Base-by-base conservation (phyloP, 495 filamentous ascomycete genomes). In the Letharia lupina region DNA sequence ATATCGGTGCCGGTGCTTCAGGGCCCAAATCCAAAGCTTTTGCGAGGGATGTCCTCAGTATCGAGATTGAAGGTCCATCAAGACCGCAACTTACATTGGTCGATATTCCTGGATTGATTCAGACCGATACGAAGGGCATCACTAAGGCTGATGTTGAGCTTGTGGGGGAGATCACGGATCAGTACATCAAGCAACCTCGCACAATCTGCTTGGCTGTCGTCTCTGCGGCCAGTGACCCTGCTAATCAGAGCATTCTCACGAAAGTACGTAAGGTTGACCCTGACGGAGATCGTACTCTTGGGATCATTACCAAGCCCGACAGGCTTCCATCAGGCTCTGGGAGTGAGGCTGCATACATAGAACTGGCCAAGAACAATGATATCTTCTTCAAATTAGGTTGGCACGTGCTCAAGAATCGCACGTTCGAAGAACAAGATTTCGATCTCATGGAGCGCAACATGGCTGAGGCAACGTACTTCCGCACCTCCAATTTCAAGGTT, bases 131-230 rank as follows among this genome's bases (percentile, higher is more conserved):
- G 4, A 76, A 76, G 10, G 76, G 75, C 1, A 75, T 81, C 44
- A 75, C 73, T 8, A 66, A 77, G 33, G 69, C 69, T 2, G 81
- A 79, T 56, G 79, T 81, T 2, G 60, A 71, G 2, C 73, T 87
- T 4, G 82, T 89, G 15, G 71, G 75, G 9, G 72, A 78, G 11
- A 65, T 92, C 18, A 80, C 81, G 0, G 73, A 84, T 12, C 72
- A 74, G 13, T 91, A 91, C 70, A 89, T 91, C 72, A 68, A 52
- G 4, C 77, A 83, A 41, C 65, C 74, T 0, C 75, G 85, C 4
- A 84, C 79, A 68, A 86, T 90, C 61, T 86, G 89, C 47, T 77
- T 90, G 0, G 85, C 86, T 0, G 83, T 90, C 0, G 76, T 90
- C 1, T 78, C 76, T 8, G 85, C 84, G 0, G 78, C 77, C 18